A percentile compares a stretch with the other conserved stretches of the same genome.
phyloP scores from a whole-genome alignment of 352 stramenopile species.

The Phytopythium delawarense region DNA sequence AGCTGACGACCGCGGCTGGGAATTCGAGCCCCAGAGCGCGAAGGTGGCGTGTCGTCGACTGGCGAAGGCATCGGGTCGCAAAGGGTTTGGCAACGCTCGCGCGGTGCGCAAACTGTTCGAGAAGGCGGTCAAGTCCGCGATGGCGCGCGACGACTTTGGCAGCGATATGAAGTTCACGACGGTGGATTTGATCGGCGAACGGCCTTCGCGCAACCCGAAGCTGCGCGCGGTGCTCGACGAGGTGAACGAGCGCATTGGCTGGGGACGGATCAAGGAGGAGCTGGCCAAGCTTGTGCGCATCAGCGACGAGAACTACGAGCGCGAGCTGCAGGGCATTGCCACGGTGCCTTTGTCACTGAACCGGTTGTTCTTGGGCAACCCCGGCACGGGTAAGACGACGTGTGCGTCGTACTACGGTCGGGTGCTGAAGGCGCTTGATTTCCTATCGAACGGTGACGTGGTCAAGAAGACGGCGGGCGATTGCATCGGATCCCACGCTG shows the following conservation, averaged over 20 bases:
- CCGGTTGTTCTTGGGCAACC: conserved; percentile 89
- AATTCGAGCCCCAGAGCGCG: conserved; percentile 36
- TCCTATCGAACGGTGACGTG: conserved; percentile 88
- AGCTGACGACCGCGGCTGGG: conserved; percentile 42
- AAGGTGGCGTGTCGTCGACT: conserved; percentile 69
- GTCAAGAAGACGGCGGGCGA: conserved; percentile 87
- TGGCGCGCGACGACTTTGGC: conserved; percentile 69
- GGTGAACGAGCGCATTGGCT: conserved; percentile 74
- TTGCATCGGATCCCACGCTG: conserved; percentile 78
- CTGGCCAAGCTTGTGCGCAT: conserved; percentile 68
- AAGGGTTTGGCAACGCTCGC: conserved; percentile 88
- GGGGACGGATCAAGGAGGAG: conserved; percentile 73
- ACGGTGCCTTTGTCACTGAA: conserved; percentile 75
- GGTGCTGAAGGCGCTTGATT: conserved; percentile 85
- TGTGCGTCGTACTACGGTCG: conserved; percentile 84
- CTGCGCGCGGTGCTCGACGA: conserved; percentile 45
- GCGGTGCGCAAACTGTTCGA: conserved; percentile 78
- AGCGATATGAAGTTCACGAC: conserved; percentile 44
- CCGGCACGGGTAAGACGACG: conserved; percentile 92
- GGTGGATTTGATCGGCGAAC: conserved; percentile 74
- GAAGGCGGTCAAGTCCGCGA: conserved; percentile 45
- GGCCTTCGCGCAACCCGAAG: conserved; percentile 74
- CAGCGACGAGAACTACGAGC: conserved; percentile 82
- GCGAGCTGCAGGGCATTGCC: conserved; percentile 62
- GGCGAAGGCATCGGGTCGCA: conserved; percentile 47